phyloP scores from a whole-genome alignment of 164 flowering plant species.

The Berberis vulgaris region DNA sequence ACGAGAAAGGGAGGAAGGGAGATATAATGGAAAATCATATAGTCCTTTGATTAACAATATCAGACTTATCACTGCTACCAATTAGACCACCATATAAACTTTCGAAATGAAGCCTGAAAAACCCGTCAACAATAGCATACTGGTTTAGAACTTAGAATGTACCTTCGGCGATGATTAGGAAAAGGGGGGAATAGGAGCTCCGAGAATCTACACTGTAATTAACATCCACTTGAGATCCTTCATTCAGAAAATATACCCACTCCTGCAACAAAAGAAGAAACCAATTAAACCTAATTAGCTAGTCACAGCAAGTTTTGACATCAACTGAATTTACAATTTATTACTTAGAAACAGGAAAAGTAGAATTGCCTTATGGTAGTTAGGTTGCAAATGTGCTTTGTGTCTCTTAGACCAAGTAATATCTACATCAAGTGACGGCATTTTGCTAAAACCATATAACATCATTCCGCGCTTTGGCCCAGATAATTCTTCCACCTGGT shows the following conservation, averaged over 20 bases:
- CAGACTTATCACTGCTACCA: no score
- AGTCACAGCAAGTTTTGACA: no score
- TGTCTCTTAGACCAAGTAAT: constrained; percentile 41
- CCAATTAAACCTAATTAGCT: no score
- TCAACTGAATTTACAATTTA: no score
- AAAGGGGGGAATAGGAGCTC: constrained; percentile 23
- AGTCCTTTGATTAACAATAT: no score
- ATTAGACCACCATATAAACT: not conserved
- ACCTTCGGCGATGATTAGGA: constrained; percentile 55
- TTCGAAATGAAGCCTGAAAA: not conserved
- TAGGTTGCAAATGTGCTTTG: constrained; percentile 18
- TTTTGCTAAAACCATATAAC: constrained; percentile 42
- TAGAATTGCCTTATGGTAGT: constrained; percentile 34
- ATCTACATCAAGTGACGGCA: constrained; percentile 41
- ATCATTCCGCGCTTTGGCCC: constrained; percentile 25
- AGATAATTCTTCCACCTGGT: constrained; percentile 32
- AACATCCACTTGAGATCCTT: constrained; percentile 42
- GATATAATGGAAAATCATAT: no score
- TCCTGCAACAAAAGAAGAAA: constrained; percentile 32
- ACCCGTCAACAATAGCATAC: not conserved
- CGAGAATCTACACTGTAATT: constrained; percentile 34
- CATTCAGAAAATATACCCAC: constrained; percentile 48
- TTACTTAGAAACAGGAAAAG: not conserved
- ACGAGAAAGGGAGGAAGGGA: no score
- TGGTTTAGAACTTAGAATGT: constrained; percentile 2